A percentile compares a stretch with the other conserved stretches of the same genome.
phyloP scores from a whole-genome alignment of 805 yeast species.

The Naumovozyma castellii region DNA sequence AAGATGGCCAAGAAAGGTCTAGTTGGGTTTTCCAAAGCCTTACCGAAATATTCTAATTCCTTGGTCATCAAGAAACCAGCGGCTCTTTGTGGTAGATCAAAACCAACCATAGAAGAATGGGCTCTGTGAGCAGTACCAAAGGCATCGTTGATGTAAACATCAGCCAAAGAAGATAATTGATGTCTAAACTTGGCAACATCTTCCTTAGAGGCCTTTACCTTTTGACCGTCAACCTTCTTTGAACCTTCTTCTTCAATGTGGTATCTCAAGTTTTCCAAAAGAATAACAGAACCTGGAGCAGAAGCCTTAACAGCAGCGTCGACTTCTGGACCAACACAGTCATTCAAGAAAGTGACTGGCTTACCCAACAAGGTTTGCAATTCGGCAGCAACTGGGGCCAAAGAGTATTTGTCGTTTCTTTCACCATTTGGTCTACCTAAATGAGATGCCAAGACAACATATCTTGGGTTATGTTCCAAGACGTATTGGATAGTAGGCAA shows the following conservation, averaged over 20 bases:
- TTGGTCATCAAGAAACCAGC: slow-evolving; percentile 97
- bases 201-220: slow-evolving; percentile 84
- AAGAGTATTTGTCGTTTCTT: slow-evolving; percentile 72
- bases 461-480: slow-evolving; percentile 82
- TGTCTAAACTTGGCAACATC: slow-evolving; percentile 81
- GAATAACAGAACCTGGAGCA: slow-evolving; percentile 69
- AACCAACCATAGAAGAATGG: slow-evolving; percentile 98
- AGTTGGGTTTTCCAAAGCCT: slow-evolving; percentile 95
- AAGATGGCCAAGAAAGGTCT: slow-evolving; percentile 98
- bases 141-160: slow-evolving; percentile 95
- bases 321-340: slow-evolving; percentile 89
- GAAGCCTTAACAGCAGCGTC: slow-evolving; percentile 69
- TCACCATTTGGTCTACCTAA: slow-evolving; percentile 99
- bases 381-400: slow-evolving; percentile 89
- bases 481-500: slow-evolving; percentile 96
- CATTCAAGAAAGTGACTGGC: slow-evolving; percentile 73
- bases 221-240: slow-evolving; percentile 82
- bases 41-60: slow-evolving; percentile 94
- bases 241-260: slow-evolving; percentile 97
- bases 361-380: slow-evolving; percentile 65
- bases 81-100: slow-evolving; percentile 91
- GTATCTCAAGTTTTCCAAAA: slow-evolving; percentile 95
- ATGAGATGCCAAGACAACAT: slow-evolving; percentile 88
- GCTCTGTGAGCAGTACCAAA: slow-evolving; percentile 99
- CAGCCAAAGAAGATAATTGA: slow-evolving; percentile 86